Evolutionary conservation across 192 early-diverging fungal genomes (phyloP).

Genomic region (Gigaspora rosea): DNA sequence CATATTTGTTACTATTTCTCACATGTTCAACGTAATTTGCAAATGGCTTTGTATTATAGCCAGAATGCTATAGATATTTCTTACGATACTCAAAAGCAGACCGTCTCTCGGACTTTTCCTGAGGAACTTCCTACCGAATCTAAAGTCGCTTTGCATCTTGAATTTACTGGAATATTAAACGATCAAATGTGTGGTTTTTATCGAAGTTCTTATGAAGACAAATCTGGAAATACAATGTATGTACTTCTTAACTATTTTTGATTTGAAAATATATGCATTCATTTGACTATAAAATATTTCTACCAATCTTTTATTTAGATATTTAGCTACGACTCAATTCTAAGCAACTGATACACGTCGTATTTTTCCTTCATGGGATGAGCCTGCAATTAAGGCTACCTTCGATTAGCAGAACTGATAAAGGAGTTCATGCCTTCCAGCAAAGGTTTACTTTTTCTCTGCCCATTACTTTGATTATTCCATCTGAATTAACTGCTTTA

Average conservation of each 20-base stretch:
- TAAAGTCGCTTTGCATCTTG: conserved; percentile 55
- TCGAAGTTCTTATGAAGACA: conserved; percentile 65
- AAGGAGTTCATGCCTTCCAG: no score
- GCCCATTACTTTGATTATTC: conserved; percentile 83
- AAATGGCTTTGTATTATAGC: no score
- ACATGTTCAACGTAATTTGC: no score
- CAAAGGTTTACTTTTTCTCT: no score
- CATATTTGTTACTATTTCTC: no score
- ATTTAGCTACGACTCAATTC: conserved; percentile 94
- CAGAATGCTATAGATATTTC: no score
- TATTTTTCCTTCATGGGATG: conserved; percentile 97
- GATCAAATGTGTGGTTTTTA: conserved; percentile 97
- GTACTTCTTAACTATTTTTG: neutral
- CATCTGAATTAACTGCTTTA: conserved; percentile 73
- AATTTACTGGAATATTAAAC: conserved; percentile 70
- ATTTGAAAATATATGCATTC: conserved; percentile 5
- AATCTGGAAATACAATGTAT: conserved; percentile 29
- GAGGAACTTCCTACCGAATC: conserved; percentile 52
- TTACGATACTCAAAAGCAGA: no score
- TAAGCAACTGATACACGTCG: conserved; percentile 90
- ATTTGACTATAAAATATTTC: no score
- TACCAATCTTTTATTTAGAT: conserved; percentile 39
- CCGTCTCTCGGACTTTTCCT: conserved; percentile 60
- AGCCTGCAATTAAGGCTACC: conserved; percentile 93
- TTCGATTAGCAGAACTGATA: no score